Base-by-base conservation (phyloP, 2,329 filamentous ascomycete genomes). In the Pseudofabraea citricarpa region DNA sequence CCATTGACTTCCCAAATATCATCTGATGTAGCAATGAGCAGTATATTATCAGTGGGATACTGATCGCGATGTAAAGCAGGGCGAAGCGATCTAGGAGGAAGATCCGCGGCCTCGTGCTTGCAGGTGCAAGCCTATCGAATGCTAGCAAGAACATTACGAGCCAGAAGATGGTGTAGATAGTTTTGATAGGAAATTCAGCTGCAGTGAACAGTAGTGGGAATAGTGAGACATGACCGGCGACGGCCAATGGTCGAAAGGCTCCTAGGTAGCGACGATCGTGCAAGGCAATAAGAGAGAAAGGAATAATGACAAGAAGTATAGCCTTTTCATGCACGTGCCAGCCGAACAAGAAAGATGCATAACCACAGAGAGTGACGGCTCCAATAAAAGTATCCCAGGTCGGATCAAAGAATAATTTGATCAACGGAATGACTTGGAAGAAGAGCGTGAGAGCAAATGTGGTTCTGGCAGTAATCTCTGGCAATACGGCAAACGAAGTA, bases 301-400 rank as follows among this genome's bases (percentile, higher is more conserved):
- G 93, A 38, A 97, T 87, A 53, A 98, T 90, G 59, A 97, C 85
- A 16, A 97, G 78, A 18, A 98, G 76, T 45, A 98, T 87, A 2
- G 93, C 93, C 66, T 98, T 98, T 62, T 98, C 93, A 58, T 98
- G 93, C 7, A 98, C 93, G 60, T 98, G 93, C 90, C 91, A 98
- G 44, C 93, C 91, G 56, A 97, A 97, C 8, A 98, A 75, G 68
- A 98, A 98, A 0, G 91, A 96, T 0, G 91, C 87, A 61, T 96
- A 98, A 46, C 88, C 93, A 59, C 93, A 97, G 13, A 97, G 79
- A 0, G 91, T 96, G 35, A 95, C 78, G 1, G 89, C 85, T 3
- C 89, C 89, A 32, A 97, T 77, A 61, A 98, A 97, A 44, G 79
- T 85, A 49, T 95, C 86, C 87, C 89, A 95, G 1, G 80, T 88